Percentiles rank a stretch among this genome's conserved stretches.
Conservation (phyloP, 345 rosid genomes). For the Rhizophora mangle region DNA sequence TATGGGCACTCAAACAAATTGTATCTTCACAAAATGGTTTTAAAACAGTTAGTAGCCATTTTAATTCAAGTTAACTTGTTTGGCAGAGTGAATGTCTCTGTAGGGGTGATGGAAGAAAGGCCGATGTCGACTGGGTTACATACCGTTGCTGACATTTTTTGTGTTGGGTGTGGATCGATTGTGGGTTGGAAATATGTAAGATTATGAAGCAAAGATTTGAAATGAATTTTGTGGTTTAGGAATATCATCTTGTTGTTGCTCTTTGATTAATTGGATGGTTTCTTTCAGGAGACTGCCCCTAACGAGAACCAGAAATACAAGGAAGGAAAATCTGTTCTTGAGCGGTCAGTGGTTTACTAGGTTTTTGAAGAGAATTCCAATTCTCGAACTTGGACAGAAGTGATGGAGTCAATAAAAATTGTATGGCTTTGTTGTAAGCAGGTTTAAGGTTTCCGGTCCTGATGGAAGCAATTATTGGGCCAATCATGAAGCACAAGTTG, state of each 20-base stretch:
- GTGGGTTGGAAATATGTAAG: constrained; percentile 99
- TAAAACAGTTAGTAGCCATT: neutral
- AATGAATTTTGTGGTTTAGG: constrained; percentile 10
- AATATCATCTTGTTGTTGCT: constrained; percentile 16
- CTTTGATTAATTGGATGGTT: constrained; percentile 24
- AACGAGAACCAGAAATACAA: constrained; percentile 93
- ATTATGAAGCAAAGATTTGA: constrained; percentile 1
- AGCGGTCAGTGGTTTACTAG: constrained; percentile 58
- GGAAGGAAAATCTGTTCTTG: constrained; percentile 96
- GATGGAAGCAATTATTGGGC: constrained; percentile 84
- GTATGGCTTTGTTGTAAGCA: constrained; percentile 38
- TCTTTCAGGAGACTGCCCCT: constrained; percentile 82
- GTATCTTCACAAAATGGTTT: constrained; percentile 9
- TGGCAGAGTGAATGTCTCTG: constrained; percentile 71
- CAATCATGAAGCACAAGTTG: constrained; percentile 63
- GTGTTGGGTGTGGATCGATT: constrained; percentile 93
- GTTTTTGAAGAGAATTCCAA: constrained; percentile 3
- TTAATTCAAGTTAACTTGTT: constrained; percentile 12
- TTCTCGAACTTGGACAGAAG: constrained; percentile 2
- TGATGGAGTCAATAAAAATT: constrained; percentile 2
- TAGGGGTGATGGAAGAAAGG: constrained; percentile 78
- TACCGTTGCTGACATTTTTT: constrained; percentile 87
- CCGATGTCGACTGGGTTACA: constrained; percentile 89
- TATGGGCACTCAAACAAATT: neutral
- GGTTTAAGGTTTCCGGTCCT: constrained; percentile 85